Evolutionary conservation across 78 protist species (phyloP).

Genomic region (Pigoraptor vietnamica): DNA sequence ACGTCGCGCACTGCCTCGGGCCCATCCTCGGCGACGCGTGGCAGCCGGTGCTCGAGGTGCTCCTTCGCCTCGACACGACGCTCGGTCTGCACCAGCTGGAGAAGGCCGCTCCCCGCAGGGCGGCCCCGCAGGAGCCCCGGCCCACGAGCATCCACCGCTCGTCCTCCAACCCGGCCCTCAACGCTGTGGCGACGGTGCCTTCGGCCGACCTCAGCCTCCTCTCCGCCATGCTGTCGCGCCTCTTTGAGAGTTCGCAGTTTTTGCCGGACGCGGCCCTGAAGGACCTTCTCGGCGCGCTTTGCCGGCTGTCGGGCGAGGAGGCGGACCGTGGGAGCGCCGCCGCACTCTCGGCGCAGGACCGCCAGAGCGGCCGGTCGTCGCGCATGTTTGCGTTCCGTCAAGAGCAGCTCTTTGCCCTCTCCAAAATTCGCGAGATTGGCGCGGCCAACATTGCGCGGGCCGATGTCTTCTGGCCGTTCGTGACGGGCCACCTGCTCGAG

Average conservation of each 20-base stretch:
- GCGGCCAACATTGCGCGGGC: conserved; percentile 7
- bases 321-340: not conserved
- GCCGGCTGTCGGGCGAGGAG: not conserved
- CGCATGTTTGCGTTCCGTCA: not conserved
- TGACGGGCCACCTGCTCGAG: not conserved
- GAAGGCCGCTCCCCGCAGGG: not conserved
- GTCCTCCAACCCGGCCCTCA: not conserved
- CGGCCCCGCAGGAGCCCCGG: not conserved
- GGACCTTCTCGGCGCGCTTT: not conserved
- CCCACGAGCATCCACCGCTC: not conserved
- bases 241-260: not conserved
- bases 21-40: not conserved
- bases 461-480: not conserved
- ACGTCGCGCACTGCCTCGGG: conserved; percentile 2
- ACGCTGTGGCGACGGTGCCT: not conserved
- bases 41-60: not conserved
- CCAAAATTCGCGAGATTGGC: not conserved
- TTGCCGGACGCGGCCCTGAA: not conserved
- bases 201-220: not conserved
- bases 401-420: not conserved
- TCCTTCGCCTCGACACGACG: not conserved
- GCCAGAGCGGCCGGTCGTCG: not conserved
- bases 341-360: not conserved
- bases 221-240: not conserved
- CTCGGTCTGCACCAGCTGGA: not conserved